A percentile compares a stretch with the other conserved stretches of the same genome.
These are phyloP conservation scores for Apiospora kogelbergensis DNA, from an alignment of 2,329 filamentous ascomycete species.

Conservation along the genomic window DNA sequence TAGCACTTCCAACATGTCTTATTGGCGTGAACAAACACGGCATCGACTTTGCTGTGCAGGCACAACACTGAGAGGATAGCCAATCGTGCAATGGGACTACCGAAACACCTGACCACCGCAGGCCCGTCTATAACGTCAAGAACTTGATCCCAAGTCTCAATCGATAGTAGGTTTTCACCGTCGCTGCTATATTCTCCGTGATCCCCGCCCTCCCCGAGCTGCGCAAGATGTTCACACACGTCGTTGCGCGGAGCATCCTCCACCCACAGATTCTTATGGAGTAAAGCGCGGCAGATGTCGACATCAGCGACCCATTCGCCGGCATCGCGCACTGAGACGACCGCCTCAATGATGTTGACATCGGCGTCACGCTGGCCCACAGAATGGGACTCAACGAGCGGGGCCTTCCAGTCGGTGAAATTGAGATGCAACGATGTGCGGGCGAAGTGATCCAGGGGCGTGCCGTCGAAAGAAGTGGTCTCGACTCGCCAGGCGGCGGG, in stretches of 20 bases:
- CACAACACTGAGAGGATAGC: not conserved
- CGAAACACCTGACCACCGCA: not conserved
- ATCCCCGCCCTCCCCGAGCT: too few relatives aligned
- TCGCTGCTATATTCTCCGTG: too few relatives aligned
- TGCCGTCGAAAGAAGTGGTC: not conserved
- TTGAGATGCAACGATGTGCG: not conserved
- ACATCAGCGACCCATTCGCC: not conserved
- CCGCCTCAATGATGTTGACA: not conserved
- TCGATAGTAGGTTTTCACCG: not conserved
- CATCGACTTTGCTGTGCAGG: not conserved
- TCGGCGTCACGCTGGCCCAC: not conserved
- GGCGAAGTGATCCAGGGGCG: not conserved
- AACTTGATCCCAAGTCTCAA: not conserved
- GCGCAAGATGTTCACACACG: too few relatives aligned
- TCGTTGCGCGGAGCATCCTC: too few relatives aligned
- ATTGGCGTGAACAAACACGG: not conserved
- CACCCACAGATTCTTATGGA: not conserved
- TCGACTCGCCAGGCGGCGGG: not conserved
- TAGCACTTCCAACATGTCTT: not conserved
- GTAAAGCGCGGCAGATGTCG: not conserved
- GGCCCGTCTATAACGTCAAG: not conserved
- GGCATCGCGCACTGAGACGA: not conserved
- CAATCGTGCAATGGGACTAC: not conserved
- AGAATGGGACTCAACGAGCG: not conserved
- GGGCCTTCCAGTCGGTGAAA: not conserved